These are phyloP conservation scores for Zalerion maritima DNA, from an alignment of 495 filamentous ascomycete genomes.

Conservation along the genomic window DNA sequence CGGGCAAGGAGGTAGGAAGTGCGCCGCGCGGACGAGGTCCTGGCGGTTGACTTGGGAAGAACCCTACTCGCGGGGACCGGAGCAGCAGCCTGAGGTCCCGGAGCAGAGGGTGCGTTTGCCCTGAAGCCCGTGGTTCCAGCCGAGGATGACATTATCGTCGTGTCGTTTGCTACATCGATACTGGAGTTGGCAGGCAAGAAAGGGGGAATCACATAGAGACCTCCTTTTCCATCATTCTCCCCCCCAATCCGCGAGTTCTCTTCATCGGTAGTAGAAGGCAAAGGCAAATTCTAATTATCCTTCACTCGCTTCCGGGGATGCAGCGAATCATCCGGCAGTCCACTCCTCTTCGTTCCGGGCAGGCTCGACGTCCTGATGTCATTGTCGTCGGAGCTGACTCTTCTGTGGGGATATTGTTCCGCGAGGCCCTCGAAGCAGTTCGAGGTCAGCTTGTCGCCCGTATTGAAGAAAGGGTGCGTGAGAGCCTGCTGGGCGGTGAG, in stretches of 20 bases:
- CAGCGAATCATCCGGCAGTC: slow-evolving; percentile 69
- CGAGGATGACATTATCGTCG: too few relatives aligned
- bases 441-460: slow-evolving; percentile 44
- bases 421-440: slow-evolving; percentile 88
- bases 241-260: too few relatives aligned
- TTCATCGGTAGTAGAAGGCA: neutral
- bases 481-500: slow-evolving; percentile 75
- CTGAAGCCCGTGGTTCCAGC: too few relatives aligned
- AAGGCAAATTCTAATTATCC: slow-evolving; percentile 25
- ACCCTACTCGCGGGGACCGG: too few relatives aligned
- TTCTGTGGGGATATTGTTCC: slow-evolving; percentile 74
- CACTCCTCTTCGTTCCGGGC: slow-evolving; percentile 84
- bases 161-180: neutral
- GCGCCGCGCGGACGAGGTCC: too few relatives aligned
- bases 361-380: slow-evolving; percentile 79
- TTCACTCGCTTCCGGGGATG: slow-evolving; percentile 54
- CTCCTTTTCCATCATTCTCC: too few relatives aligned
- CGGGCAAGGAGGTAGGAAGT: too few relatives aligned
- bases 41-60: too few relatives aligned
- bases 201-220: neutral
- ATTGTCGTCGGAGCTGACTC: slow-evolving; percentile 87
- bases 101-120: too few relatives aligned
- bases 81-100: too few relatives aligned
- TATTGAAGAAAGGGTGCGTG: slow-evolving; percentile 72
- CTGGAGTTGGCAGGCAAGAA: neutral